Evolutionary conservation across 192 early-diverging fungal species (phyloP).

Genomic region (Coemansia sp.): DNA sequence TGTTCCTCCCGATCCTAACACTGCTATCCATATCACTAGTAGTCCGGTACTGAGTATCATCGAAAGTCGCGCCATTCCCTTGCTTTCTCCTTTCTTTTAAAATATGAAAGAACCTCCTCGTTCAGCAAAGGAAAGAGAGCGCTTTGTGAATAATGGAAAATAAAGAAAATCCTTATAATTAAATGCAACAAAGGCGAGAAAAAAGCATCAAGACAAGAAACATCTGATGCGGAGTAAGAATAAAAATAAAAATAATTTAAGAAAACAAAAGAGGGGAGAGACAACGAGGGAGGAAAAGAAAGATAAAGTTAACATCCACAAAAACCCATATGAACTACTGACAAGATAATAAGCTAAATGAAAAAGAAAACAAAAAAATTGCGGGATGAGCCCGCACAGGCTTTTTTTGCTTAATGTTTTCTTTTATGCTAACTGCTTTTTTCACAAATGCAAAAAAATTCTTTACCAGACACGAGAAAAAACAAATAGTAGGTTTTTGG

Average conservation of each 20-base stretch:
- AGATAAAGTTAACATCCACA: background rate
- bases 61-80: conserved; percentile 29
- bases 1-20: conserved; percentile 27
- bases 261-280: background rate
- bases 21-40: conserved; percentile 35
- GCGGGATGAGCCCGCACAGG: background rate
- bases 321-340: background rate
- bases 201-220: background rate
- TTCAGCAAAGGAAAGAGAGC: background rate
- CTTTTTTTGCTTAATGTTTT: background rate
- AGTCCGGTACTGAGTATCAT: conserved; percentile 20
- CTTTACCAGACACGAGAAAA: too few relatives aligned
- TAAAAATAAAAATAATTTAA: background rate
- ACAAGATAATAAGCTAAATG: background rate
- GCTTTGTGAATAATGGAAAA: too few relatives aligned
- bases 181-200: background rate
- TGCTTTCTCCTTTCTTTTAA: background rate
- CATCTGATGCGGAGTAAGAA: background rate
- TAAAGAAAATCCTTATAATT: background rate
- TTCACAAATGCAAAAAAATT: too few relatives aligned
- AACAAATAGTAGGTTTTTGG: too few relatives aligned
- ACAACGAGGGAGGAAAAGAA: background rate
- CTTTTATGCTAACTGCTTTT: background rate
- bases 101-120: background rate
- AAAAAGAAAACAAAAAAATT: conserved; percentile 5